Percentiles rank a stretch among this genome's conserved stretches.
Evolutionary conservation across 2,329 filamentous ascomycete species (phyloP).

Genomic region (Fusarium circinatum): DNA sequence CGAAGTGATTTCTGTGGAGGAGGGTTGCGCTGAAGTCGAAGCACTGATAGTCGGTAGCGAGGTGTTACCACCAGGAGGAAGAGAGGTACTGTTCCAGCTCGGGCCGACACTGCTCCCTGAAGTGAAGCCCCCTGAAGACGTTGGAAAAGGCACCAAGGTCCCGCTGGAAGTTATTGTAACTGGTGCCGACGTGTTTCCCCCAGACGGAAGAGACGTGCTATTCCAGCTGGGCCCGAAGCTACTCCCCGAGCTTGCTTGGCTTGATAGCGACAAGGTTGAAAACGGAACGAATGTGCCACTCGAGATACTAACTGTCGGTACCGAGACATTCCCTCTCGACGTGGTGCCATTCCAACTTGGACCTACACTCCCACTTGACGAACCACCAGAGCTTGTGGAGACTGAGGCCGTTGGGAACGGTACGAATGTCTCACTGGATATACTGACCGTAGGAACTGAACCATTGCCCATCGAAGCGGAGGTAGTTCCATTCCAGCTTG

Average conservation of each 20-base stretch:
- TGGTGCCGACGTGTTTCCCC: background rate
- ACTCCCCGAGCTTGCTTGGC: background rate
- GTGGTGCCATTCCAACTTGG: constrained; percentile 11
- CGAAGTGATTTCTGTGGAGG: background rate
- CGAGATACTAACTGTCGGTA: constrained; percentile 1
- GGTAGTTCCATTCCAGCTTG: constrained; percentile 1
- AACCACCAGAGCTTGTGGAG: background rate
- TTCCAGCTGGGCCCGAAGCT: background rate
- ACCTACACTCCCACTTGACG: background rate
- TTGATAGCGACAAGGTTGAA: background rate
- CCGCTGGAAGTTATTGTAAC: background rate
- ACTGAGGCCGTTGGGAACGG: background rate
- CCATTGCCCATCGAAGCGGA: background rate
- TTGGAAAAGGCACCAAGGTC: background rate
- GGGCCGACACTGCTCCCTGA: background rate
- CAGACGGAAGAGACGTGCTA: background rate
- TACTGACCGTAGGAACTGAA: background rate
- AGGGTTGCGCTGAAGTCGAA: background rate
- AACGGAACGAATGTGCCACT: constrained; percentile 9
- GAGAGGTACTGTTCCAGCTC: background rate
- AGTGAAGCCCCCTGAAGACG: background rate
- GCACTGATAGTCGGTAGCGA: background rate
- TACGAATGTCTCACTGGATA: background rate
- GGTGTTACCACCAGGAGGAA: background rate
- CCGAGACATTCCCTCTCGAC: background rate